Base-by-base conservation (phyloP, 2,329 filamentous ascomycete genomes). In the Didymosphaeria variabile region DNA sequence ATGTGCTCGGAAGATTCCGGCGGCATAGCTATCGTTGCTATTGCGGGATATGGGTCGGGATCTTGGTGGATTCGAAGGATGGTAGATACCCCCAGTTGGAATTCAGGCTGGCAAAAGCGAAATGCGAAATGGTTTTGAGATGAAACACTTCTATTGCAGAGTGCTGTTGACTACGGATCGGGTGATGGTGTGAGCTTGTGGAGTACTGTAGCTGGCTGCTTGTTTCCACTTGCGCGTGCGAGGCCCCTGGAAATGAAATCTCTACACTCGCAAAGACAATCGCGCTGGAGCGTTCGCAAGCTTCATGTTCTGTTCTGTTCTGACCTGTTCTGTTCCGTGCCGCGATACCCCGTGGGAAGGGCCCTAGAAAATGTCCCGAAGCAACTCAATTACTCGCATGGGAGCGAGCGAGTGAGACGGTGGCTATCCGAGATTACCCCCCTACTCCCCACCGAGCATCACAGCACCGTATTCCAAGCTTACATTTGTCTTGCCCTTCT, bases 21-120 rank as follows among this genome's bases (percentile, higher is more conserved):
- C n/a, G 29, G 52, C 21, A 44, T 55, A 45, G 10, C 29, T 21
- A 46, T 53, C 49, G 53, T 42, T 34, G 45, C 29, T 46, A 36
- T 7, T 46, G 46, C 47, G 46, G 58, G 52, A 46, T 60, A 56
- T 53, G 55, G 45, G 31, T 31, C 58, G 40, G 53, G 46, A 56
- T 56, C 8, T 23, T 10, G 53, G 40, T 36, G 29, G 45, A 42
- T 32, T 50, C 23, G 55, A 45, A 50, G 51, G 53, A 47, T 26
- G 53, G 53, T 55, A 55, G 53, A 55, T 55, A 55, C 53, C 53
- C 53, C 53, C 29, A 26, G 9, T 38, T 38, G n/a, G 15, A 19
- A 53, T n/a, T n/a, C 21, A 38, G 45, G n/a, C 26, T 51, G 23
- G 13, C 42, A 55, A 46, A 55, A 47, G 29, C 26, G 29, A 42